phyloP scores from a whole-genome alignment of 2,329 filamentous ascomycete species.

The Botrytis fragariae region DNA sequence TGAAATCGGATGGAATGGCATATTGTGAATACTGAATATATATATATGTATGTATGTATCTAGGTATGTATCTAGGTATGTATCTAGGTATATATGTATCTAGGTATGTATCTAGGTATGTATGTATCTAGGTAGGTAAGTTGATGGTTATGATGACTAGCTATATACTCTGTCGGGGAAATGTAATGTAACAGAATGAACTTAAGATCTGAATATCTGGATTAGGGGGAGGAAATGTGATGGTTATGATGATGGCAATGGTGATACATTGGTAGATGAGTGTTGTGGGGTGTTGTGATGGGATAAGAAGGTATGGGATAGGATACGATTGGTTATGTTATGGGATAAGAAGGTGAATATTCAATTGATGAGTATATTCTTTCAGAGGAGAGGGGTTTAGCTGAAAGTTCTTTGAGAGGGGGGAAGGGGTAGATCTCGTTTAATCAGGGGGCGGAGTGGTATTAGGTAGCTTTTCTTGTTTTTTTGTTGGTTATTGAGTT shows the following conservation, averaged over 20 bases:
- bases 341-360: not conserved
- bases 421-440: not conserved
- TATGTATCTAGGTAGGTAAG: not conserved
- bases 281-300: not conserved
- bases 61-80: not conserved
- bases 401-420: too few species aligned
- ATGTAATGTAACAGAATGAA: accelerated
- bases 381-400: too few species aligned
- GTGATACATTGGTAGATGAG: not conserved
- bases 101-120: too few species aligned
- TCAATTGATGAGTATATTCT: accelerated
- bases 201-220: not conserved
- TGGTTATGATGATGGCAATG: too few species aligned
- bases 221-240: not conserved
- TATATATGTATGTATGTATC: too few species aligned
- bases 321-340: too few species aligned
- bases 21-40: not conserved
- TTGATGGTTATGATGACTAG: too few species aligned
- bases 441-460: not conserved
- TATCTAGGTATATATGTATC: too few species aligned
- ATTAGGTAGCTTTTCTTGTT: not conserved
- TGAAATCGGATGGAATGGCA: not conserved
- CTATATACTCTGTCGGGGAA: not conserved
- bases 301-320: not conserved
- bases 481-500: not conserved